phyloP scores from a whole-genome alignment of 176 grass and related monocot species.

The Hsuehochloa calcarea region DNA sequence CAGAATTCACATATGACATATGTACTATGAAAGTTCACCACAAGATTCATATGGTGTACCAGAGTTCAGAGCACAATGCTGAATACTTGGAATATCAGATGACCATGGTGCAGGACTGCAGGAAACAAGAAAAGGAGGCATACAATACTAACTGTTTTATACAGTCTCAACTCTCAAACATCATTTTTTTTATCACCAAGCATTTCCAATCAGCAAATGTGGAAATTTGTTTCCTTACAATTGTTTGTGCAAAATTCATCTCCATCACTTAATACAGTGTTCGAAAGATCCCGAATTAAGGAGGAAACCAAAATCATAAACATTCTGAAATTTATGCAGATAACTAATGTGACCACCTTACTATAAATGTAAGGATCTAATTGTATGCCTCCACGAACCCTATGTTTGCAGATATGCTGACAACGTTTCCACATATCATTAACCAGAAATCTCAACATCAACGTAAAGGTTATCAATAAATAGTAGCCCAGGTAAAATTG shows the following conservation, averaged over 20 bases:
- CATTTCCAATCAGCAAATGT: neutral
- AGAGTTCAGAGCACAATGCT: neutral
- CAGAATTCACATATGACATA: neutral
- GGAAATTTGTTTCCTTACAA: neutral
- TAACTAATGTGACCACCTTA: neutral
- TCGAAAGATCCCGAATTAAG: neutral
- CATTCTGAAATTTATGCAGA: neutral
- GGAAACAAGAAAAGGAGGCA: neutral
- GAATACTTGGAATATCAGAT: neutral
- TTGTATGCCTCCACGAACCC: neutral
- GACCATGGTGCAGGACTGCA: neutral
- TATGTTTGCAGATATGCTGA: neutral
- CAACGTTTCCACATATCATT: neutral
- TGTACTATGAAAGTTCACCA: neutral
- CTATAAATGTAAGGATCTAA: neutral
- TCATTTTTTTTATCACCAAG: neutral
- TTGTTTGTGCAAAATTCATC: neutral
- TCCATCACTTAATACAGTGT: neutral
- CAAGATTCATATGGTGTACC: neutral
- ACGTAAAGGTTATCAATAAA: neutral
- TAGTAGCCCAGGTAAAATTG: neutral
- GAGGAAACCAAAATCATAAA: conserved; percentile 1
- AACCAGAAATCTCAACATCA: neutral
- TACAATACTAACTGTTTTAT: neutral
- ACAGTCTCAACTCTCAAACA: neutral